A percentile compares a stretch with the other conserved stretches of the same genome.
phyloP scores from a whole-genome alignment of 1,284 basidiomycete genomes.

The Dichomitus squalens region DNA sequence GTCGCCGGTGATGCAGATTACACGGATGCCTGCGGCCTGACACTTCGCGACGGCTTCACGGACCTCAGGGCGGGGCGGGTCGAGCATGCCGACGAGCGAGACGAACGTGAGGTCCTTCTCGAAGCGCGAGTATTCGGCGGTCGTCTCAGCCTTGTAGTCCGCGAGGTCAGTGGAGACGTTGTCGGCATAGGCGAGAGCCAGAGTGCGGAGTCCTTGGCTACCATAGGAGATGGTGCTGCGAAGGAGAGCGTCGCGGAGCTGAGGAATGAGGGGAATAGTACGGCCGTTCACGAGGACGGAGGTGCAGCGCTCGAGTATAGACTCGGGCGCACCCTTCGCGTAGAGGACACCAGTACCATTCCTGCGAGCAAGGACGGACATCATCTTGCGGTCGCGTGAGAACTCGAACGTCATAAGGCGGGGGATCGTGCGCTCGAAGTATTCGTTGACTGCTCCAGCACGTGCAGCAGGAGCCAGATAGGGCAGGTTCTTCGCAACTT shows the following conservation, averaged over 20 bases:
- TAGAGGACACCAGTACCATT: conserved; percentile 70
- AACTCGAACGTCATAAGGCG: conserved; percentile 96
- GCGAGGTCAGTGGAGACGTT: conserved; percentile 75
- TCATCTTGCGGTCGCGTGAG: conserved; percentile 97
- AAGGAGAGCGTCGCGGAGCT: conserved; percentile 66
- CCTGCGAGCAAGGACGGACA: conserved; percentile 81
- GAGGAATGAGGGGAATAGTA: conserved; percentile 61
- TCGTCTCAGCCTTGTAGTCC: conserved; percentile 80
- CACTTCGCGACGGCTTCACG: conserved; percentile 87
- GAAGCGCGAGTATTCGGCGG: conserved; percentile 85
- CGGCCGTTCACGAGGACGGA: conserved; percentile 67
- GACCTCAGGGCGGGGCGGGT: conserved; percentile 96
- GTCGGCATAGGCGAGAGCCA: conserved; percentile 89
- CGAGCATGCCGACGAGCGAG: conserved; percentile 96
- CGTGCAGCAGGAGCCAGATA: conserved; percentile 63
- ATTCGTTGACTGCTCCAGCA: conserved; percentile 83
- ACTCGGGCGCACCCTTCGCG: conserved; percentile 96
- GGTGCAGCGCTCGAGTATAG: conserved; percentile 88
- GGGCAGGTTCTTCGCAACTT: conserved; percentile 57
- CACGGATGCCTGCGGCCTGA: conserved; percentile 91
- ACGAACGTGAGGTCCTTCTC: conserved; percentile 93
- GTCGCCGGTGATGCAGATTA: conserved; percentile 98
- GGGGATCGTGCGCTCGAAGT: conserved; percentile 74
- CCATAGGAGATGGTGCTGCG: conserved; percentile 77
- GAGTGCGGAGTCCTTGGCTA: conserved; percentile 82